A percentile compares a stretch with the other conserved stretches of the same genome.
These are phyloP conservation scores for Blastobotrys parvus DNA, from an alignment of 805 yeast species.

Conservation along the genomic window DNA sequence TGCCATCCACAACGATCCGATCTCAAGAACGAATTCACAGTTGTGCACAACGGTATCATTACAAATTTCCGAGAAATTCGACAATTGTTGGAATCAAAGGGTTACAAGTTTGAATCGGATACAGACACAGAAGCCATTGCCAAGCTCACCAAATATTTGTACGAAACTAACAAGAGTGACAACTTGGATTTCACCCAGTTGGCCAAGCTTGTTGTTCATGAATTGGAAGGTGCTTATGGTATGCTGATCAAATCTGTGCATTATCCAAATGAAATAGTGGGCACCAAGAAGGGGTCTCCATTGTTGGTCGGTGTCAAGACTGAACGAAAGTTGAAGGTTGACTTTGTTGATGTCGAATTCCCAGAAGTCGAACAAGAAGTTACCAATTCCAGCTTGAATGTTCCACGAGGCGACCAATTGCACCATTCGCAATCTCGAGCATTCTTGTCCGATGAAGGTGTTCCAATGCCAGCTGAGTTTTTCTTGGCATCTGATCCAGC, in stretches of 20 bases:
- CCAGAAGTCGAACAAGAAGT: slow-evolving; percentile 42
- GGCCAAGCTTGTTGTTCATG: slow-evolving; percentile 85
- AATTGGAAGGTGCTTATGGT: slow-evolving; percentile 97
- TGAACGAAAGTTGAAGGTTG: slow-evolving; percentile 90
- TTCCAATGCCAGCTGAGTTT: slow-evolving; percentile 90
- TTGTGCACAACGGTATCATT: slow-evolving; percentile 97
- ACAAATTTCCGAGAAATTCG: slow-evolving; percentile 91
- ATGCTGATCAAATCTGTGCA: slow-evolving; percentile 83
- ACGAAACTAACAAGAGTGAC: slow-evolving; percentile 66
- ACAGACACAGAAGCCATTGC: slow-evolving; percentile 99
- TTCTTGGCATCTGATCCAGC: slow-evolving; percentile 96
- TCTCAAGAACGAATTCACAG: slow-evolving; percentile 68
- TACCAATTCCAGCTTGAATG: slow-evolving; percentile 6
- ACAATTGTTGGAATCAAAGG: slow-evolving; percentile 71
- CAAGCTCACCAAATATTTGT: slow-evolving; percentile 82
- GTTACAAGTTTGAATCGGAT: slow-evolving; percentile 77
- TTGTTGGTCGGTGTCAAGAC: slow-evolving; percentile 95
- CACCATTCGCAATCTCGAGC: slow-evolving; percentile 95
- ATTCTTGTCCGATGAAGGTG: slow-evolving; percentile 85
- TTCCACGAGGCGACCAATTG: slow-evolving; percentile 33
- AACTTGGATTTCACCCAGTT: slow-evolving; percentile 83
- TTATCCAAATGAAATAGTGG: slow-evolving; percentile 92
- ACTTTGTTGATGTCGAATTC: slow-evolving; percentile 96
- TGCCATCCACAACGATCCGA: slow-evolving; percentile 98
- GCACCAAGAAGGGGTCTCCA: slow-evolving; percentile 98